These are phyloP conservation scores for Lachnellula suecica DNA, from an alignment of 2,329 filamentous ascomycete species.

Conservation along the genomic window DNA sequence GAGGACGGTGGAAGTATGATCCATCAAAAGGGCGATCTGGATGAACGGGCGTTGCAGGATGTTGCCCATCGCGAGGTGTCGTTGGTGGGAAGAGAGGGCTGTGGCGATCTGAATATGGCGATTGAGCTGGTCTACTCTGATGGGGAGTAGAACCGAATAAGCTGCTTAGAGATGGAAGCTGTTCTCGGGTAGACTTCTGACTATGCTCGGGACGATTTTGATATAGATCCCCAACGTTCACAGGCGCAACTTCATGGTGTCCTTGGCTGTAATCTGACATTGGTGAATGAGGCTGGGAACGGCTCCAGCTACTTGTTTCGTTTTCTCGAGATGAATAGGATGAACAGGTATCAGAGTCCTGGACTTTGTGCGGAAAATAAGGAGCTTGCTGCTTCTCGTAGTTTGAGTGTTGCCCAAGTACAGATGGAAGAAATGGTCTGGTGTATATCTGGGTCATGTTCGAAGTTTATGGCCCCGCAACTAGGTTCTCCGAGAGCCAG, in stretches of 20 bases:
- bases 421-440: constrained; percentile 20
- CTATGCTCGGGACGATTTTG: constrained; percentile 17
- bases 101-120: constrained; percentile 31
- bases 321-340: constrained; percentile 11
- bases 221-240: constrained; percentile 26
- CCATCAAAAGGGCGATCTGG: constrained; percentile 24
- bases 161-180: constrained; percentile 33
- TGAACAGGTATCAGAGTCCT: constrained; percentile 4
- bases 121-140: constrained; percentile 21
- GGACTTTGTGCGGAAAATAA: constrained; percentile 19
- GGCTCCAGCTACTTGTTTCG: constrained; percentile 19
- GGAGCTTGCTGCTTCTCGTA: constrained; percentile 17
- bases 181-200: constrained; percentile 27
- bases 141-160: constrained; percentile 28
- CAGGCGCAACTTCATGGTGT: constrained; percentile 13
- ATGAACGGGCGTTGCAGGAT: constrained; percentile 26
- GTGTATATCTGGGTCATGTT: constrained; percentile 33
- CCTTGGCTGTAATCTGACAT: constrained; percentile 21
- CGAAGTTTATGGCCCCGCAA: constrained; percentile 4
- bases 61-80: constrained; percentile 28
- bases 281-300: constrained; percentile 20
- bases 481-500: constrained; percentile 15
- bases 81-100: constrained; percentile 31
- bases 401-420: constrained; percentile 18
- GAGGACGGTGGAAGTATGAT: constrained; percentile 27